Percentiles rank a stretch among this genome's conserved stretches.
phyloP scores from a whole-genome alignment of 768 basidiomycete genomes.

The Amanita polypyramis region DNA sequence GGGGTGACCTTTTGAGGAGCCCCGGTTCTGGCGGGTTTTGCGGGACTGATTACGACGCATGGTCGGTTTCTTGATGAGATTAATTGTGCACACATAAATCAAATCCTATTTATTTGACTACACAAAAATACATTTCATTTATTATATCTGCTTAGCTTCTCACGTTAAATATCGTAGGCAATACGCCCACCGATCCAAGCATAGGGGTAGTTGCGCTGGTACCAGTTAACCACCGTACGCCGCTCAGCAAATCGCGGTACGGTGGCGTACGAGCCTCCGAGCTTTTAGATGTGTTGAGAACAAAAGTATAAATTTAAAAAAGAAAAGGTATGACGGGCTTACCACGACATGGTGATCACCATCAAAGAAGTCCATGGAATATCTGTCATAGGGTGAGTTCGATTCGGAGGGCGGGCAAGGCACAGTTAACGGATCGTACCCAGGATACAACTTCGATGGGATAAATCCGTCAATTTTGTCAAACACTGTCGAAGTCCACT shows the following conservation, averaged over 20 bases:
- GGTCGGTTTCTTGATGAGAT: too few relatives aligned
- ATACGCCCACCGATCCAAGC: conserved; percentile 72
- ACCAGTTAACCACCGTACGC: conserved; percentile 78
- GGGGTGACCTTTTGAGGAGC: too few relatives aligned
- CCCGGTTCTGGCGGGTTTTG: too few relatives aligned
- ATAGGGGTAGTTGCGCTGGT: conserved; percentile 85
- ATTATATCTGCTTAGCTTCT: background rate
- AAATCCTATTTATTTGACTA: background rate
- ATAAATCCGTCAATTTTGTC: conserved; percentile 66
- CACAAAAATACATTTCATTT: background rate
- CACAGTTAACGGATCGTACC: conserved; percentile 29
- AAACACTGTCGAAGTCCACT: conserved; percentile 87
- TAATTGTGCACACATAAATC: too few relatives aligned
- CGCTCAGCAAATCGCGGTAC: conserved; percentile 75
- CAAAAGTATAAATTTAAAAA: conserved; percentile 1
- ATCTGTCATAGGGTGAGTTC: conserved; percentile 28
- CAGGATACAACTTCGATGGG: conserved; percentile 76
- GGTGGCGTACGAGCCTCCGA: conserved; percentile 87
- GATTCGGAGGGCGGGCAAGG: background rate
- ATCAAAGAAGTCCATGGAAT: conserved; percentile 89
- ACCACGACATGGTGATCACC: conserved; percentile 79
- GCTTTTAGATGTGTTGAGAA: conserved; percentile 29
- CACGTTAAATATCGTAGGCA: conserved; percentile 28
- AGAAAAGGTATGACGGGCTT: conserved; percentile 24
- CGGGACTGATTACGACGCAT: too few relatives aligned